Evolutionary conservation across 2,329 filamentous ascomycete genomes (phyloP).

Genomic region (Apiospora marii): DNA sequence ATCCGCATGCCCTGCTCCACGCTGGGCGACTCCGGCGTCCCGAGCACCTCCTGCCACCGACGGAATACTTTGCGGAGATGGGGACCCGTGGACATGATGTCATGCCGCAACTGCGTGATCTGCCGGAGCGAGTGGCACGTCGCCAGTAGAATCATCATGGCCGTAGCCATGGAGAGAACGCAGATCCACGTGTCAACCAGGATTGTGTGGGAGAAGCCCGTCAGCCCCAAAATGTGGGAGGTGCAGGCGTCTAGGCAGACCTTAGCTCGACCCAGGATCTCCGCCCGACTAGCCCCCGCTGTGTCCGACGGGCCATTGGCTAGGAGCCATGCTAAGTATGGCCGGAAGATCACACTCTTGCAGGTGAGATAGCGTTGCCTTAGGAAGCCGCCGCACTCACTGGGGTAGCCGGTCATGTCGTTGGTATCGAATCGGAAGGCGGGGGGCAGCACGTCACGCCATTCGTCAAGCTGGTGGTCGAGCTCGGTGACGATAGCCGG

Average conservation of each 20-base stretch:
- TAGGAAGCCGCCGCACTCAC: constrained; percentile 56
- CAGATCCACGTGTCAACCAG: constrained; percentile 64
- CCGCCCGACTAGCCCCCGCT: constrained; percentile 33
- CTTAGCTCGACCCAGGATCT: constrained; percentile 41
- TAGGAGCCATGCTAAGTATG: constrained; percentile 59
- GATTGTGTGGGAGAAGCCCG: constrained; percentile 57
- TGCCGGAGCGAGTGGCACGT: constrained; percentile 51
- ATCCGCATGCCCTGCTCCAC: constrained; percentile 55
- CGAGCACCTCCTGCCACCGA: constrained; percentile 51
- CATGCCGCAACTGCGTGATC: constrained; percentile 46
- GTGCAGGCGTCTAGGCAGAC: constrained; percentile 56
- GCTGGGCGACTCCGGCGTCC: constrained; percentile 52
- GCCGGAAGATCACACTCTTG: constrained; percentile 59
- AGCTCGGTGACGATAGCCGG: constrained; percentile 57
- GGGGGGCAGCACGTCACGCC: constrained; percentile 54
- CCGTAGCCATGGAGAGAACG: constrained; percentile 58
- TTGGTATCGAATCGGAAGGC: constrained; percentile 49
- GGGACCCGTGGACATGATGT: constrained; percentile 48
- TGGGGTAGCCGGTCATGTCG: constrained; percentile 36
- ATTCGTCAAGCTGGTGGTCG: constrained; percentile 57
- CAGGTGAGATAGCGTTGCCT: constrained; percentile 60
- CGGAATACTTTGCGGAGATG: constrained; percentile 51
- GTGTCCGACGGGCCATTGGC: constrained; percentile 38
- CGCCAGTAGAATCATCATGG: constrained; percentile 57
- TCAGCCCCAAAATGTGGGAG: constrained; percentile 56